phyloP scores from a whole-genome alignment of 2,329 filamentous ascomycete species.

The Ophiostoma angusticollis region DNA sequence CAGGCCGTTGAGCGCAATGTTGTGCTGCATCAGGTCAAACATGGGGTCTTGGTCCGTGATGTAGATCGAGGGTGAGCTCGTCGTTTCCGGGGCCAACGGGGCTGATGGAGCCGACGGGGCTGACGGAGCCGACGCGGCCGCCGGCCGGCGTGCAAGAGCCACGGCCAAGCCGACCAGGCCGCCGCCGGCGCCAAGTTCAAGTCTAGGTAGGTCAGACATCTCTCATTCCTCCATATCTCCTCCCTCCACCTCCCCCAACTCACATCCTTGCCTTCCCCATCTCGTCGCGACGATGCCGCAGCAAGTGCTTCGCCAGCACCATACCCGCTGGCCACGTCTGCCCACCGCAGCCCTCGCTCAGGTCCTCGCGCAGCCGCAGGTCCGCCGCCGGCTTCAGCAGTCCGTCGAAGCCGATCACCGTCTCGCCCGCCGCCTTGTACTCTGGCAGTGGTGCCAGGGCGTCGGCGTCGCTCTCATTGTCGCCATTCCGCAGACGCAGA shows the following conservation, averaged over 20 bases:
- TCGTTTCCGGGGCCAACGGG: too few relatives aligned
- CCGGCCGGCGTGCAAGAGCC: constrained; percentile 34
- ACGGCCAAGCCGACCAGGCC: constrained; percentile 66
- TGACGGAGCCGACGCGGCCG: too few relatives aligned
- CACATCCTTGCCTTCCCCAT: constrained; percentile 61
- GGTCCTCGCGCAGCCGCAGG: constrained; percentile 71
- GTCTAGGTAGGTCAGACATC: too few relatives aligned
- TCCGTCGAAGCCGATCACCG: constrained; percentile 54
- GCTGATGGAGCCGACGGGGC: too few relatives aligned
- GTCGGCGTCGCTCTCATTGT: constrained; percentile 20
- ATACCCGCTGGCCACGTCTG: constrained; percentile 92
- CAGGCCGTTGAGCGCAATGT: constrained; percentile 71
- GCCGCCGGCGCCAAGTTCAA: constrained; percentile 86
- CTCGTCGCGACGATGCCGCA: constrained; percentile 55
- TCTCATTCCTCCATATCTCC: too few relatives aligned
- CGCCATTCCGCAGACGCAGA: constrained; percentile 14
- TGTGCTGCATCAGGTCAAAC: constrained; percentile 72
- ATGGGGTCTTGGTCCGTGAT: constrained; percentile 85
- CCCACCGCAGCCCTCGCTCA: constrained; percentile 79
- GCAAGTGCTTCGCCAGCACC: constrained; percentile 74
- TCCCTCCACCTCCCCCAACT: too few relatives aligned
- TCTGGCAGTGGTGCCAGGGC: constrained; percentile 46
- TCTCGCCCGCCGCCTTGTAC: constrained; percentile 42
- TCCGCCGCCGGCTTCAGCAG: constrained; percentile 46
- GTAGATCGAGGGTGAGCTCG: constrained; percentile 40